Conservation (phyloP, 192 early-diverging fungal species). For the Coemansia erecta region DNA sequence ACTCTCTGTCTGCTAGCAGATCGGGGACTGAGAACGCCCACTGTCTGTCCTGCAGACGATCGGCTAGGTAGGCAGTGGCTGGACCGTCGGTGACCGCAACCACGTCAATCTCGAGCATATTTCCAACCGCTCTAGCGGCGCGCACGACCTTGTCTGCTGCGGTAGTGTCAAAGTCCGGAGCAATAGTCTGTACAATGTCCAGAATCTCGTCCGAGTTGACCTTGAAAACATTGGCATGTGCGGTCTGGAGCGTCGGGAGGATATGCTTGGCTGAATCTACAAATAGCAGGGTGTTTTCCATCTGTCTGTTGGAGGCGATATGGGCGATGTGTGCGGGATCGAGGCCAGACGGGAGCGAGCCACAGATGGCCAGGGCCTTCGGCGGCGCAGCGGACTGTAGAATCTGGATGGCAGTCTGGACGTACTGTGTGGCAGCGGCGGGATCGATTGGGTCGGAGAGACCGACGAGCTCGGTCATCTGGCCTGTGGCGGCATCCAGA, state of each 20-base stretch:
- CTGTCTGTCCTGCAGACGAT: neutral
- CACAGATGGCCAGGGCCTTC: constrained; percentile 30
- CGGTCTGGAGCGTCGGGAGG: constrained; percentile 19
- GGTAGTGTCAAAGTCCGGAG: neutral
- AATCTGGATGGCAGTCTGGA: constrained; percentile 2
- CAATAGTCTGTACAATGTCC: constrained; percentile 4
- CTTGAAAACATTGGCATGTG: constrained; percentile 28
- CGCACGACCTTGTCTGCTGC: neutral
- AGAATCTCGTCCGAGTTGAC: constrained; percentile 24
- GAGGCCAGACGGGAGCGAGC: constrained; percentile 31
- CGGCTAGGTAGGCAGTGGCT: constrained; percentile 18
- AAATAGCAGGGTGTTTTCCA: constrained; percentile 18
- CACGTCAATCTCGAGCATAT: constrained; percentile 1
- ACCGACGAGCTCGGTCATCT: constrained; percentile 42
- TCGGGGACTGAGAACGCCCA: constrained; percentile 25
- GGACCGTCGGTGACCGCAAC: constrained; percentile 41
- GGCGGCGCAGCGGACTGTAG: constrained; percentile 11
- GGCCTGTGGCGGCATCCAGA: constrained; percentile 15
- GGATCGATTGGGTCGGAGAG: constrained; percentile 16
- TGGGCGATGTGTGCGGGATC: constrained; percentile 7
- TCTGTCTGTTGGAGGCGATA: constrained; percentile 11
- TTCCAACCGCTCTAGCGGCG: neutral
- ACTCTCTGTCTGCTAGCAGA: constrained; percentile 12
- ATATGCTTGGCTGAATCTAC: constrained; percentile 38
- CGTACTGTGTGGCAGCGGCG: constrained; percentile 10